phyloP scores from a whole-genome alignment of 441 rosid genomes.

The Flueggea neowawraea region DNA sequence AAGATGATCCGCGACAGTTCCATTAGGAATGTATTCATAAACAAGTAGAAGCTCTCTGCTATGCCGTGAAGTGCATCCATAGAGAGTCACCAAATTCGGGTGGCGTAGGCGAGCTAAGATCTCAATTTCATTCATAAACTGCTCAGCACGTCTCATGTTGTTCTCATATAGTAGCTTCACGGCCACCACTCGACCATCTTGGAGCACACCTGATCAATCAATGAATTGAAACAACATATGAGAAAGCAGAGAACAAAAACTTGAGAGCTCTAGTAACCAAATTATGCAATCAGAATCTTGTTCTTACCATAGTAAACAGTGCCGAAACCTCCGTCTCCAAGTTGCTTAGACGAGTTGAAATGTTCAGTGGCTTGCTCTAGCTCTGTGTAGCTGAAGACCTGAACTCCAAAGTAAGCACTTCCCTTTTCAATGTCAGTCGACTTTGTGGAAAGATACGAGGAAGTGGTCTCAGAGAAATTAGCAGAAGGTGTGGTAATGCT shows the following conservation, averaged over 20 bases:
- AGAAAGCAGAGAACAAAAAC: neutral
- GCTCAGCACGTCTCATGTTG: conserved; percentile 50
- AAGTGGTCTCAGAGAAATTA: conserved; percentile 31
- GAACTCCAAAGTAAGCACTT: conserved; percentile 64
- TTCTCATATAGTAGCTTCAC: conserved; percentile 58
- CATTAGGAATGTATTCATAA: conserved; percentile 59
- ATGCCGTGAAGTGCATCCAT: conserved; percentile 55
- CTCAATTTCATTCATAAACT: conserved; percentile 56
- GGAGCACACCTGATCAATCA: conserved; percentile 42
- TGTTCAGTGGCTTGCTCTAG: conserved; percentile 78
- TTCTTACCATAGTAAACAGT: conserved; percentile 70
- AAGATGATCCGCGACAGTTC: conserved; percentile 65
- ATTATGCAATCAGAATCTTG: neutral
- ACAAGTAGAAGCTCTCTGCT: conserved; percentile 61
- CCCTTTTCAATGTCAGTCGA: conserved; percentile 39
- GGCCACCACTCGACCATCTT: conserved; percentile 55
- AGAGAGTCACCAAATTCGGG: conserved; percentile 44
- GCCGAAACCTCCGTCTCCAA: conserved; percentile 97
- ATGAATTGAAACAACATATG: neutral
- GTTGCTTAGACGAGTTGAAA: conserved; percentile 66
- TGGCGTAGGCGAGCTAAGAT: conserved; percentile 51
- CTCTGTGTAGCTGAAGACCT: conserved; percentile 63
- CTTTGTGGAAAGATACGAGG: conserved; percentile 32
- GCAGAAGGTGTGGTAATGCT: conserved; percentile 20
- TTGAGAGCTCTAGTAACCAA: neutral